Evolutionary conservation across 495 filamentous ascomycete species (phyloP).

Genomic region (Penicillium fimorum): DNA sequence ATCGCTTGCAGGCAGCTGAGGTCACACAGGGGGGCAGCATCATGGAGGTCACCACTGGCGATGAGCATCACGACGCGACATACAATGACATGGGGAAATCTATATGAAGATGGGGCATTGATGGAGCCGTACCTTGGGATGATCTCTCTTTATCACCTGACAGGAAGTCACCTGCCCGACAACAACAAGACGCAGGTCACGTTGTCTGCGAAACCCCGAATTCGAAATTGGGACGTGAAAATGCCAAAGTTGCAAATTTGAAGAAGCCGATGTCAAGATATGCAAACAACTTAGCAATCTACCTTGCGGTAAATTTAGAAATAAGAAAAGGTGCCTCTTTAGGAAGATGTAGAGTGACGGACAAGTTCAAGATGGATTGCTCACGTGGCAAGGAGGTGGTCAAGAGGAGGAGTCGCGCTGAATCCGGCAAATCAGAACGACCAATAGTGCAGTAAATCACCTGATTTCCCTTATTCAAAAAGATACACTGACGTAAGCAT

Average conservation of each 20-base stretch:
- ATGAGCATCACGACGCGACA: constrained; percentile 9
- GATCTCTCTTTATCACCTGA: constrained; percentile 52
- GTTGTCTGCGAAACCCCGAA: constrained; percentile 33
- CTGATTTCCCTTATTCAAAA: constrained; percentile 25
- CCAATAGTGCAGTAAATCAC: constrained; percentile 39
- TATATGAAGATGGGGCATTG: constrained; percentile 15
- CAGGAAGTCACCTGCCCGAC: constrained; percentile 52
- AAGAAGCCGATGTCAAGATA: constrained; percentile 11
- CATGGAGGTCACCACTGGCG: constrained; percentile 11
- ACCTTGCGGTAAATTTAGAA: constrained; percentile 29
- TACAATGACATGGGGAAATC: constrained; percentile 11
- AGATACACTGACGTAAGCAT: constrained; percentile 5
- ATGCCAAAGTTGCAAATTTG: constrained; percentile 21
- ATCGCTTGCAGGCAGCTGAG: constrained; percentile 29
- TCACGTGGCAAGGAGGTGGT: constrained; percentile 44
- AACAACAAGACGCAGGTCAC: constrained; percentile 46
- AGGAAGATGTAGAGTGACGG: constrained; percentile 30
- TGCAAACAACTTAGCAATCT: constrained; percentile 21
- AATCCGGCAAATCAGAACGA: constrained; percentile 21
- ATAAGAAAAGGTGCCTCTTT: constrained; percentile 32
- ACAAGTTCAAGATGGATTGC: constrained; percentile 42
- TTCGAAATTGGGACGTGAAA: constrained; percentile 26
- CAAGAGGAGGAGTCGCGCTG: constrained; percentile 28
- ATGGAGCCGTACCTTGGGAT: constrained; percentile 46
- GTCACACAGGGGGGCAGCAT: constrained; percentile 21